These are phyloP conservation scores for Coniochaeta hoffmannii DNA, from an alignment of 2,329 filamentous ascomycete genomes.

Conservation along the genomic window DNA sequence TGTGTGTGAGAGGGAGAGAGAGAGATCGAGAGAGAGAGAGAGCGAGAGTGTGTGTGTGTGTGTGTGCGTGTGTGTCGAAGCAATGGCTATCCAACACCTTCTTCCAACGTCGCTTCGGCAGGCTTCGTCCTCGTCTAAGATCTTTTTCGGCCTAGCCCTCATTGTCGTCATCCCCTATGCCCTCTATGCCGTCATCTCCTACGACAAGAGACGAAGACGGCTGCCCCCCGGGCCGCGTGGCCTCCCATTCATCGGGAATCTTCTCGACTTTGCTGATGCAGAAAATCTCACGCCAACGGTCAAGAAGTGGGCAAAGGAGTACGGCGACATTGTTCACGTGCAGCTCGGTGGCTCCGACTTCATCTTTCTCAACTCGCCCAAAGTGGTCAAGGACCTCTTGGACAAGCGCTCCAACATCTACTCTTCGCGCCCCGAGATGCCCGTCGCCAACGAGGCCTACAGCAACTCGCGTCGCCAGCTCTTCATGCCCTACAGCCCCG, in stretches of 20 bases:
- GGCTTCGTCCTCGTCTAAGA: neutral
- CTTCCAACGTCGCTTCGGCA: neutral
- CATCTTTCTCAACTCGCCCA: conserved; percentile 26
- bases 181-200: neutral
- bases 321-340: conserved; percentile 29
- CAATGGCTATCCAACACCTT: conserved; percentile 13
- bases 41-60: too few species aligned
- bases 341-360: conserved; percentile 31
- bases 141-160: neutral
- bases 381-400: conserved; percentile 13
- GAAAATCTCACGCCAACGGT: neutral
- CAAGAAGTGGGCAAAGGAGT: conserved; percentile 12
- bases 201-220: neutral
- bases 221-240: neutral
- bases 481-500: conserved; percentile 19
- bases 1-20: neutral
- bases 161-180: neutral
- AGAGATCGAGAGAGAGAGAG: neutral
- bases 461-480: conserved; percentile 15
- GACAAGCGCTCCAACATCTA: conserved; percentile 12
- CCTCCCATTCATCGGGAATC: neutral
- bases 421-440: conserved; percentile 4
- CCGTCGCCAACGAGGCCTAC: conserved; percentile 19
- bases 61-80: neutral
- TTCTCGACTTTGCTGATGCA: neutral